Evolutionary conservation across 192 early-diverging fungal genomes (phyloP).

Genomic region (Coemansia sp.): DNA sequence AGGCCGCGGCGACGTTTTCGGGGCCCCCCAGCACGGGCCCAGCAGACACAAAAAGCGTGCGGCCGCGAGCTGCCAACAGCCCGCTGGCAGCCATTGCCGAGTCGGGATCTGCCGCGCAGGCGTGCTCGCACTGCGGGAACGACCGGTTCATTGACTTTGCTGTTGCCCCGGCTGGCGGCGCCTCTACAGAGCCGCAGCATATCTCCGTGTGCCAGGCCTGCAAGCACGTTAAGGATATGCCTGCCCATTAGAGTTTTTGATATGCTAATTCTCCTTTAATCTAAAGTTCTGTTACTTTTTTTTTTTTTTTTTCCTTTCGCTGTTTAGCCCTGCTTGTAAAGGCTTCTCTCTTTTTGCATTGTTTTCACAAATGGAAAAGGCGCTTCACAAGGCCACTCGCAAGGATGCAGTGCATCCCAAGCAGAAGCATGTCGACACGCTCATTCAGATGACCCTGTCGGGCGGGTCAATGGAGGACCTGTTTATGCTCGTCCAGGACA

Average conservation of each 20-base stretch:
- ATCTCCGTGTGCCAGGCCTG: constrained; percentile 43
- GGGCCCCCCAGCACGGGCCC: constrained; percentile 1
- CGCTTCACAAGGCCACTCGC: constrained; percentile 55
- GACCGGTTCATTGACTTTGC: constrained; percentile 35
- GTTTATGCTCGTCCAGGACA: constrained; percentile 52
- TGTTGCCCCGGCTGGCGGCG: constrained; percentile 13
- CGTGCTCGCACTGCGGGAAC: constrained; percentile 39
- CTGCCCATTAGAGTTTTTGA: constrained; percentile 1
- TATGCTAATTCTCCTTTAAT: neutral
- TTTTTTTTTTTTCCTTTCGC: constrained; percentile 1
- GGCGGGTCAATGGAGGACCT: constrained; percentile 52
- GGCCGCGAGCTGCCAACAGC: constrained; percentile 1
- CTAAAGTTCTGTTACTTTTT: neutral
- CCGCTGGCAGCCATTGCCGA: constrained; percentile 14
- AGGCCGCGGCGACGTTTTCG: constrained; percentile 13
- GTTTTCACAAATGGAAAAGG: constrained; percentile 50
- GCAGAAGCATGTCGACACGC: constrained; percentile 56
- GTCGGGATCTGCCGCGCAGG: constrained; percentile 1
- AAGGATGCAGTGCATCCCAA: constrained; percentile 55
- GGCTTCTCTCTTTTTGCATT: constrained; percentile 1
- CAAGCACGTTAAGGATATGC: constrained; percentile 41
- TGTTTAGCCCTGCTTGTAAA: no score
- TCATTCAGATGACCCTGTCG: constrained; percentile 53
- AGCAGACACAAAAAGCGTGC: neutral
- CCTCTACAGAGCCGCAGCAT: constrained; percentile 3